Percentiles rank a stretch among this genome's conserved stretches.
Evolutionary conservation across 2,329 filamentous ascomycete species (phyloP).

Genomic region (Byssochlamys sp.): DNA sequence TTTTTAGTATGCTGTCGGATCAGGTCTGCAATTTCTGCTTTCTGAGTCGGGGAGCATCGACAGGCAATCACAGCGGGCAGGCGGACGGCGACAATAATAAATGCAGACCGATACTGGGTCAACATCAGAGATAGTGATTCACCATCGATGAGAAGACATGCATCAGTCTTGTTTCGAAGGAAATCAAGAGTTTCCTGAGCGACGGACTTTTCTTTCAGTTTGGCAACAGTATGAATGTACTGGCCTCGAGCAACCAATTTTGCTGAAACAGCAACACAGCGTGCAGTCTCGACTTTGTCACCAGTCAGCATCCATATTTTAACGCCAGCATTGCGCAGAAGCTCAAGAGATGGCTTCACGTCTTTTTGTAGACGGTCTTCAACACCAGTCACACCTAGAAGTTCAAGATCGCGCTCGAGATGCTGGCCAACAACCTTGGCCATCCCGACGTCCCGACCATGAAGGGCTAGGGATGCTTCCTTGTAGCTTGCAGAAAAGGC

Average conservation of each 20-base stretch:
- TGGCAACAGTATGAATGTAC: constrained; percentile 86
- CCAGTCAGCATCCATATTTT: constrained; percentile 99
- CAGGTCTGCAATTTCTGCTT: constrained; percentile 82
- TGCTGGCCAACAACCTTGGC: constrained; percentile 67
- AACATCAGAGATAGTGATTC: constrained; percentile 80
- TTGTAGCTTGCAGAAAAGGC: constrained; percentile 68
- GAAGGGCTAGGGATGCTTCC: constrained; percentile 70
- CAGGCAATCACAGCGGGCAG: constrained; percentile 91
- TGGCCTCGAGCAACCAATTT: constrained; percentile 89
- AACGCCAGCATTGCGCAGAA: constrained; percentile 91
- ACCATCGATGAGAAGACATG: constrained; percentile 88
- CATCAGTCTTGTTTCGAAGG: constrained; percentile 70
- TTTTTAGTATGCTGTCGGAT: constrained; percentile 90
- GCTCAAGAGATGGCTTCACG: constrained; percentile 88
- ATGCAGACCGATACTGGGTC: constrained; percentile 69
- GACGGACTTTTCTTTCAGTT: constrained; percentile 70
- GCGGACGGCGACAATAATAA: constrained; percentile 77
- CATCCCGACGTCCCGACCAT: constrained; percentile 72
- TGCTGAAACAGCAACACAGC: constrained; percentile 88
- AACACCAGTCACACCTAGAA: constrained; percentile 93
- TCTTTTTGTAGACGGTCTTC: constrained; percentile 94
- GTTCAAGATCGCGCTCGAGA: constrained; percentile 78
- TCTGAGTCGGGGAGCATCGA: constrained; percentile 91
- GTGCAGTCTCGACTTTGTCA: constrained; percentile 94
- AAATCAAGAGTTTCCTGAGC: constrained; percentile 85